Evolutionary conservation across 2,329 filamentous ascomycete genomes (phyloP).

Genomic region (Zelopaecilomyces penicillatus): DNA sequence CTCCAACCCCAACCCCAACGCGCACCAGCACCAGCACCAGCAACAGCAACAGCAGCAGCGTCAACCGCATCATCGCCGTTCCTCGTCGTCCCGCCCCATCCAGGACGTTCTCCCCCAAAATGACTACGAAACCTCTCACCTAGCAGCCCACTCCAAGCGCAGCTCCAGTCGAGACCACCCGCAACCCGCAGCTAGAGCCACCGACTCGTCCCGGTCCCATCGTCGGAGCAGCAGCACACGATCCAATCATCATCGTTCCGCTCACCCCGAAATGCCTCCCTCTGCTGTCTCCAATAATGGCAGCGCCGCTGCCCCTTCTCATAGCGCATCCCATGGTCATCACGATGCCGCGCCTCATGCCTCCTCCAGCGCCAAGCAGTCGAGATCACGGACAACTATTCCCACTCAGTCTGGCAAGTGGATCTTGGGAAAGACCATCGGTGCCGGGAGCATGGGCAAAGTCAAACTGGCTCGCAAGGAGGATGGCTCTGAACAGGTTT

Average conservation of each 20-base stretch:
- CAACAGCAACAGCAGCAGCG: constrained; percentile 20
- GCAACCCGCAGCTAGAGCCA: constrained; percentile 28
- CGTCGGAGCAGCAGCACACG: constrained; percentile 45
- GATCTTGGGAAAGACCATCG: constrained; percentile 93
- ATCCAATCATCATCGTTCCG: constrained; percentile 30
- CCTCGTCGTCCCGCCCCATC: constrained; percentile 33
- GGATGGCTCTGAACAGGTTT: constrained; percentile 83
- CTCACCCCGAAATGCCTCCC: constrained; percentile 39
- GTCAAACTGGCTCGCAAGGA: constrained; percentile 90
- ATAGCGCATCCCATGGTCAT: constrained; percentile 34
- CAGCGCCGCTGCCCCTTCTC: constrained; percentile 42
- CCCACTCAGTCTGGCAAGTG: constrained; percentile 86
- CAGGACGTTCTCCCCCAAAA: constrained; percentile 45
- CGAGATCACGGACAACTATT: constrained; percentile 68
- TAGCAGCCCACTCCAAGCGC: constrained; percentile 52
- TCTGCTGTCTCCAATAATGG: constrained; percentile 46
- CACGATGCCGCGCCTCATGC: constrained; percentile 22
- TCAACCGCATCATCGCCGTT: constrained; percentile 31
- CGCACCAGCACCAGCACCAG: constrained; percentile 13
- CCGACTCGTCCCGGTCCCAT: constrained; percentile 28
- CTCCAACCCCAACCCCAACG: constrained; percentile 10
- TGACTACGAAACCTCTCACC: constrained; percentile 65
- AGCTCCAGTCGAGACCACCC: constrained; percentile 56
- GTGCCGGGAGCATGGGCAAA: constrained; percentile 97
- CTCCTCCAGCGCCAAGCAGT: constrained; percentile 38